These are phyloP conservation scores for Alternaria brassicicola DNA, from an alignment of 2,329 filamentous ascomycete genomes.

Conservation along the genomic window DNA sequence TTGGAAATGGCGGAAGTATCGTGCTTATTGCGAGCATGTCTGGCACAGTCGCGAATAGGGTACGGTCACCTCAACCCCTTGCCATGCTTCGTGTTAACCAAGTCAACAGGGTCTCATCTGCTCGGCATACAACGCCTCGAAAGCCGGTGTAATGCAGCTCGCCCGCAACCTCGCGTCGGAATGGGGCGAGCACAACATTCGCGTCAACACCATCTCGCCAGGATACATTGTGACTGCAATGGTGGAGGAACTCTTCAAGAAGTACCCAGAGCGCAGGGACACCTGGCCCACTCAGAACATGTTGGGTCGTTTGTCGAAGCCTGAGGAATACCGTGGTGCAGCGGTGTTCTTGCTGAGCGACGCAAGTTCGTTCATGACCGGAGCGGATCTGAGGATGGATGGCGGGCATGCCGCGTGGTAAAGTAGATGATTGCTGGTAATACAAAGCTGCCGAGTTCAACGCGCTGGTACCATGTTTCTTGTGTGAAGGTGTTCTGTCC, in stretches of 20 bases:
- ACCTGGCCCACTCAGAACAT: constrained; percentile 87
- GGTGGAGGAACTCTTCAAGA: constrained; percentile 78
- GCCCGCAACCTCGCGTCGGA: constrained; percentile 73
- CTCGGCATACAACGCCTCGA: constrained; percentile 76
- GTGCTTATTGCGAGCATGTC: constrained; percentile 69
- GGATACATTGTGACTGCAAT: constrained; percentile 84
- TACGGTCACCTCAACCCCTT: constrained; percentile 49
- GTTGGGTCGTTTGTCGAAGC: constrained; percentile 59
- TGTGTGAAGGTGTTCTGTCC: constrained; percentile 6
- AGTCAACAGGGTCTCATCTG: constrained; percentile 65
- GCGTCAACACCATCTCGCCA: constrained; percentile 81
- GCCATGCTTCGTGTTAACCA: constrained; percentile 17
- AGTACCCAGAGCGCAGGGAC: constrained; percentile 69
- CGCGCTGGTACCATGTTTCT: not conserved
- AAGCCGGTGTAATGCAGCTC: constrained; percentile 75
- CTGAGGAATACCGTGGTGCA: constrained; percentile 47
- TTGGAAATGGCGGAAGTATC: constrained; percentile 65
- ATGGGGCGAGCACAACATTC: constrained; percentile 74
- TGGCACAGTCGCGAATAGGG: constrained; percentile 66
- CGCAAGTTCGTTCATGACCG: constrained; percentile 51
- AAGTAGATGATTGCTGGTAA: not conserved
- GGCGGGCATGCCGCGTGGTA: constrained; percentile 50
- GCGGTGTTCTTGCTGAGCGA: constrained; percentile 50
- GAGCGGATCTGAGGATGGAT: constrained; percentile 48
- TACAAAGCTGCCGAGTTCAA: not conserved